Percentiles rank a stretch among this genome's conserved stretches.
Conservation (phyloP, 2,329 filamentous ascomycete genomes). For the Beauveria australis region DNA sequence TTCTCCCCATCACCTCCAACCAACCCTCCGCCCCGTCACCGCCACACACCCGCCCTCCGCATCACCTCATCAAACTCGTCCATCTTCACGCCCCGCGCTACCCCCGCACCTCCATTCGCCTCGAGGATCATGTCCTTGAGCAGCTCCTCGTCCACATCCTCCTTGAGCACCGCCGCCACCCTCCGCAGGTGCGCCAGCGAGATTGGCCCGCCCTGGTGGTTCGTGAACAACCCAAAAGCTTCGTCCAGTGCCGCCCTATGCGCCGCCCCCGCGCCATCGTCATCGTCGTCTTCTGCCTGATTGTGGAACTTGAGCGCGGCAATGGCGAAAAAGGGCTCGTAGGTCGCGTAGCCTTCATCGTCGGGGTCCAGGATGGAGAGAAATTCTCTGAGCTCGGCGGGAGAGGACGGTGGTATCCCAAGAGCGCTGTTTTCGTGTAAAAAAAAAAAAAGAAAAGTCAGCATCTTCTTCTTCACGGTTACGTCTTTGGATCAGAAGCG, state of each 20-base stretch:
- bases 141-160: slow-evolving; percentile 75
- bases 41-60: slow-evolving; percentile 75
- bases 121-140: slow-evolving; percentile 91
- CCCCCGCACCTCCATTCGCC: slow-evolving; percentile 74
- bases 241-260: slow-evolving; percentile 64
- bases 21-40: slow-evolving; percentile 33
- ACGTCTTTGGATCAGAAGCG: neutral
- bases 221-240: slow-evolving; percentile 75
- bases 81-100: slow-evolving; percentile 61
- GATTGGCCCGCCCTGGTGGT: slow-evolving; percentile 50
- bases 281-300: slow-evolving; percentile 38
- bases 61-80: slow-evolving; percentile 84
- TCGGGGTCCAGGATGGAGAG: slow-evolving; percentile 77
- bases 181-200: slow-evolving; percentile 69
- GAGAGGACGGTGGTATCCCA: slow-evolving; percentile 57
- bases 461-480: neutral
- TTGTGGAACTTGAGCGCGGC: slow-evolving; percentile 77
- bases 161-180: slow-evolving; percentile 73
- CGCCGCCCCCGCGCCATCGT: slow-evolving; percentile 27
- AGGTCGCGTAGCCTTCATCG: slow-evolving; percentile 66
- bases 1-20: neutral
- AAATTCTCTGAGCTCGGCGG: slow-evolving; percentile 66
- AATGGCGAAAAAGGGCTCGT: slow-evolving; percentile 76
- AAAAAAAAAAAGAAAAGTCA: too few species aligned
- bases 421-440: slow-evolving; percentile 54